Base-by-base conservation (phyloP, 805 yeast species). In the Yarrowia phangngaensis region DNA sequence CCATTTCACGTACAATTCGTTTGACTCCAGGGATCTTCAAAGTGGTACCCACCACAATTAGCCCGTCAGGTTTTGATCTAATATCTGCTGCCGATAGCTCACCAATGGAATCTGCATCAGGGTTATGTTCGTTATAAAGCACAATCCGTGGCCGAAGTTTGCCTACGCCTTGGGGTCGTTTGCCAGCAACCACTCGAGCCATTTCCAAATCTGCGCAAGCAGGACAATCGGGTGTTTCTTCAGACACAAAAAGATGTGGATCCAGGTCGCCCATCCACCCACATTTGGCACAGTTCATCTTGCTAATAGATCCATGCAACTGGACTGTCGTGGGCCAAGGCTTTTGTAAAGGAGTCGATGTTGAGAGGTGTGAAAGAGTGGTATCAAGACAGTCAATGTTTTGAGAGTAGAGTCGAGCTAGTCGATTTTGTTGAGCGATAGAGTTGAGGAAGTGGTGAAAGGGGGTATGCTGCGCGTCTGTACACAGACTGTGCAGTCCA, bases 91-190 rank as follows among this genome's bases (percentile, higher is more conserved):
- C 82, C 4, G 87, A 75, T 4, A 84, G 76, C 46, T 78, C 76
- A 0, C 95, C 95, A 38, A 88, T 86, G 20, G 82, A 76, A 34
- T 90, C 95, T 53, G 92, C 88, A 61, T 87, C 95, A 1, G 95
- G 95, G 60, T 88, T 84, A 50, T 73, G 71, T 58, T 88, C 86
- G 68, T 84, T 73, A 70, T 89, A 81, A 8, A 81, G 62, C 2
- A 81, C 84, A 20, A 81, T 77, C 55, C 83, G 66, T 2, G 88
- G 87, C 52, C 85, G 69, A 30, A 81, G 59, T 43, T 73, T 67
- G 3, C 88, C 88, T 5, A 74, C 60, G 1, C 74, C 87, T 70
- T 66, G 89, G 47, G 68, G 67, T 56, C 80, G 79, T 67, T 84
- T 66, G 54, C 95, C 79, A 40, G 80, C 79, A 53, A 84, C 59